Base-by-base conservation (phyloP, 192 early-diverging fungal species). In the Gigaspora rosea region DNA sequence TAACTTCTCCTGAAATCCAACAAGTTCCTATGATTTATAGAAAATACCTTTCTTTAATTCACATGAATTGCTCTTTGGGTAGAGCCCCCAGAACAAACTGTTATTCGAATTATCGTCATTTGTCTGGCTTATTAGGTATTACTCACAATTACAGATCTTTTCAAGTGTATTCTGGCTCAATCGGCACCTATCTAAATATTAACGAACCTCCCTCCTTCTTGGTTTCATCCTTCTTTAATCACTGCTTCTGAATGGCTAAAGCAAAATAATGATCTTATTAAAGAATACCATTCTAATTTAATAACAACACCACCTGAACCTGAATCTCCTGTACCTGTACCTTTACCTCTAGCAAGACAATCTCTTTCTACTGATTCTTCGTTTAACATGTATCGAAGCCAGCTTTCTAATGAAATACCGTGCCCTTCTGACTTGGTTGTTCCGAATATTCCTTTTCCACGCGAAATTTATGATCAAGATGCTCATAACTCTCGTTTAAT, bases 381-480 rank as follows among this genome's bases (percentile, higher is more conserved):
- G n/a, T n/a, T n/a, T n/a, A n/a, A n/a, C 18, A 4, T 18, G 7
- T 16, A n/a, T n/a, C 18, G 15, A 4, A 58, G n/a, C 4, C 4
- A 58, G 18, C 15, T 16, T 58, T 20, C 18, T 15, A n/a, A n/a
- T n/a, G n/a, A n/a, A n/a, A n/a, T n/a, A n/a, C n/a, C n/a, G n/a
- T n/a, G n/a, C 11, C 65, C 33, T 15, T 67, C 22, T 18, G 65
- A 67, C 7, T 47, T 67, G 41, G 35, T 67, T 41, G 3, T 67
- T 46, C 46, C 27, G 3, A 47, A 15, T 47, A 5, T 36, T 48
- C 6, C 12, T 4, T 67, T 67, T 41, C 33, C 27, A 1, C 2
- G 8, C 1, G 65, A 67, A 36, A 67, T 67, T 22, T 35, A 67
- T 67, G n/a, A 67, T 41, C 33, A 41, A 67, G 35, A 67, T 67